Conservation (phyloP, 2,329 filamentous ascomycete species). For the Neofusicoccum sp. region DNA sequence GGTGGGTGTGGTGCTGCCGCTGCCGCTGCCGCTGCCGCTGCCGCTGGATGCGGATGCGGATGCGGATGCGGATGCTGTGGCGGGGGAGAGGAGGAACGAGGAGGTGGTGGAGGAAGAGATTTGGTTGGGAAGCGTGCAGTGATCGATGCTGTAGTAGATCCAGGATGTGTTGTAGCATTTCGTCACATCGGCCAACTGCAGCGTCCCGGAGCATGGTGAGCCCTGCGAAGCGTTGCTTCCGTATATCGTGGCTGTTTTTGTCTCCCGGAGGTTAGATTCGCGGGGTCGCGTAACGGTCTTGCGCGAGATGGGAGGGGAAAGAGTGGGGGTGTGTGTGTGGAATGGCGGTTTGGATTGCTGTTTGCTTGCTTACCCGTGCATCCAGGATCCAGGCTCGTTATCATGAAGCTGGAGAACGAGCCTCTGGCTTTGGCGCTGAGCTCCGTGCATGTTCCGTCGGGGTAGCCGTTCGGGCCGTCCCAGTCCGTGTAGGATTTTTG, state of each 20-base stretch:
- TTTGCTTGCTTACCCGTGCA: background rate
- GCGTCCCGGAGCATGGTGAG: constrained; percentile 1
- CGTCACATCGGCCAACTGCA: background rate
- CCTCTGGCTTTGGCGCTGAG: background rate
- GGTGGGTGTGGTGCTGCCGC: background rate
- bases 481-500: constrained; percentile 3
- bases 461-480: constrained; percentile 10
- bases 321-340: no score
- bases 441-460: constrained; percentile 1
- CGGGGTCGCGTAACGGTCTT: background rate
- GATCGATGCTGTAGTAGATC: constrained; percentile 16
- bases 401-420: constrained; percentile 5
- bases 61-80: background rate
- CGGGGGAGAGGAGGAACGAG: background rate
- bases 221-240: background rate
- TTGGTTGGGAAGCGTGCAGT: constrained; percentile 34
- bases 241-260: constrained; percentile 13
- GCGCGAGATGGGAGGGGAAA: no score
- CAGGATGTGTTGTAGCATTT: constrained; percentile 10
- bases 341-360: background rate
- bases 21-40: no score
- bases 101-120: background rate
- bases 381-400: background rate
- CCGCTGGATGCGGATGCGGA: no score
- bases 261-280: background rate